Conservation (phyloP, 306 rosid genomes). For the Citrullus amarus region DNA sequence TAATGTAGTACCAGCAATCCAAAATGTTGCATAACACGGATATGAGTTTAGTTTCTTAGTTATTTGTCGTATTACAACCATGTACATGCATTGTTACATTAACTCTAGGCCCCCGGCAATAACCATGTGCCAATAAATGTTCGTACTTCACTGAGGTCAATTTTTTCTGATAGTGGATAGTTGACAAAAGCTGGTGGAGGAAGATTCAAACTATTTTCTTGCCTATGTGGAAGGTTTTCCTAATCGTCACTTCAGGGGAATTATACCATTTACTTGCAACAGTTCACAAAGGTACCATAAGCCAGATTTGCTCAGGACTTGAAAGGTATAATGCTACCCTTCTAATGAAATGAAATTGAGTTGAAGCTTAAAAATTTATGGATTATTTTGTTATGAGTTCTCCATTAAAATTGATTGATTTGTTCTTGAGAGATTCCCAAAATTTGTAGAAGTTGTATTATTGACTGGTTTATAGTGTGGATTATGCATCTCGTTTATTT, state of each 20-base stretch:
- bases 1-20: not conserved
- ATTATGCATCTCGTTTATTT: not conserved
- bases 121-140: constrained; percentile 8
- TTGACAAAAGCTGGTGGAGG: not conserved
- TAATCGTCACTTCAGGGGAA: not conserved
- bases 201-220: not conserved
- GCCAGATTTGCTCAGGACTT: not conserved
- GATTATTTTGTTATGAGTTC: not conserved
- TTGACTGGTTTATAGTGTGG: not conserved
- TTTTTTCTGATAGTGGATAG: constrained; percentile 6
- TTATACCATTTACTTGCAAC: not conserved
- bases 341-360: not conserved
- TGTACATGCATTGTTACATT: not conserved
- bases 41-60: not conserved
- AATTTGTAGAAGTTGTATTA: not conserved
- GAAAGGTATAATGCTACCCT: not conserved
- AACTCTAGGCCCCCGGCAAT: not conserved
- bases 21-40: not conserved
- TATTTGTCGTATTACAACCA: not conserved
- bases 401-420: not conserved
- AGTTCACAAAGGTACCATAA: not conserved
- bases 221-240: not conserved
- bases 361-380: not conserved
- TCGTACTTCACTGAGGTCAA: not conserved
- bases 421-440: not conserved